phyloP scores from a whole-genome alignment of 139 green algal genomes.

The Mesostigma viride region DNA sequence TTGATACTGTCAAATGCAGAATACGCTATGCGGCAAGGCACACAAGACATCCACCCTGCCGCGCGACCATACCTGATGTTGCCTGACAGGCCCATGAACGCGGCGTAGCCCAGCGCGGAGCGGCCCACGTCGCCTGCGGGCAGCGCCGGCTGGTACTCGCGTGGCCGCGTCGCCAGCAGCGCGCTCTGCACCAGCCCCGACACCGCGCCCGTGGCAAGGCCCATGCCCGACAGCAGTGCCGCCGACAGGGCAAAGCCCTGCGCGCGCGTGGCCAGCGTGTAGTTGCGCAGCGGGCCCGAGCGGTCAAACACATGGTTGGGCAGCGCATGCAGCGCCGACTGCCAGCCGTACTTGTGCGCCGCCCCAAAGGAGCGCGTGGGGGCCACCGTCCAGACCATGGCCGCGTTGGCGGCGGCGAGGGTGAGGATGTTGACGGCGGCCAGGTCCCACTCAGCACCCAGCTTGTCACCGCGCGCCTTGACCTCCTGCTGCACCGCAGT shows the following conservation, averaged over 20 bases:
- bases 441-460: slow-evolving; percentile 76
- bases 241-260: slow-evolving; percentile 64
- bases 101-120: slow-evolving; percentile 57
- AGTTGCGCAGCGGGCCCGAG: slow-evolving; percentile 63
- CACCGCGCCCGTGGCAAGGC: slow-evolving; percentile 44
- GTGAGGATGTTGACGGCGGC: slow-evolving; percentile 72
- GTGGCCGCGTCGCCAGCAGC: neutral
- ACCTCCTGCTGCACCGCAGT: slow-evolving; percentile 66
- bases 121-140: slow-evolving; percentile 51
- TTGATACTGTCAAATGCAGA: no score
- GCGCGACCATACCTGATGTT: slow-evolving; percentile 89
- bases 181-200: slow-evolving; percentile 13
- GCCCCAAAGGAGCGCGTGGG: slow-evolving; percentile 64
- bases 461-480: slow-evolving; percentile 45
- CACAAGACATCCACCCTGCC: no score
- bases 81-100: slow-evolving; percentile 63
- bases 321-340: slow-evolving; percentile 54
- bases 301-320: slow-evolving; percentile 75
- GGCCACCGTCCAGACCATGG: slow-evolving; percentile 74
- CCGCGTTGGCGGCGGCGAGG: slow-evolving; percentile 63
- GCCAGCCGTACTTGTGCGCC: slow-evolving; percentile 67
- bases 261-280: slow-evolving; percentile 48
- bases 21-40: no score
- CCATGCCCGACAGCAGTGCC: slow-evolving; percentile 77
- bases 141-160: slow-evolving; percentile 57